Evolutionary conservation across 2,329 filamentous ascomycete genomes (phyloP), one percentile per base, ranked within the genome.

Genomic region (Acrocalymma vagum): DNA sequence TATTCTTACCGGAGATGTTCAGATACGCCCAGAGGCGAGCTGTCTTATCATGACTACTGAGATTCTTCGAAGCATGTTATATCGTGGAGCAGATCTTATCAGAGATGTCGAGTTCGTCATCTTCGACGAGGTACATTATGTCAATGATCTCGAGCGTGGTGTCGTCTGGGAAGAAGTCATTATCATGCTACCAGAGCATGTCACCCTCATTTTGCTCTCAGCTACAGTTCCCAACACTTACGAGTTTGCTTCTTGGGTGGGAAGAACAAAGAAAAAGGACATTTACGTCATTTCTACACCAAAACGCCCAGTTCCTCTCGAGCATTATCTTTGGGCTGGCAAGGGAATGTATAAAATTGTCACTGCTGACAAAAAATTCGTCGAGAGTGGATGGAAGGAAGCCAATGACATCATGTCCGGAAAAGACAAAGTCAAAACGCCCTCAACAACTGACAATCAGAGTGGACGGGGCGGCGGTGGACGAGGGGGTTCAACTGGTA

Each of bases 121-220:
- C 32, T 99, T 99, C 50, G 94, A 99, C 61, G 94, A 99, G 71
- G 94, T 99, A 2, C 94, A 99, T 72, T 99, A 99, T 65, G 93
- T 99, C 53, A 99, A 97, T 64, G 94, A 99, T 67, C 81, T 88
- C 17, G 94, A 97, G 69, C 83, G 94, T 72, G 94, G 94, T 62
- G 94, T 99, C 5, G 94, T 99, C 0, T 99, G 94, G 94, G 94
- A 99, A 71, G 94, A 99, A 71, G 94, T 99, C 60, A 99, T 99
- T 63, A 99, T 99, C 62, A 97, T 99, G 94, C 79, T 99, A 39
- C 94, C 94, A 0, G 92, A 96, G 66, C 94, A 99, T 72, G 90
- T 99, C 25, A 95, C 94, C 2, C 80, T 99, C 15, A 99, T 99
- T 55, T 77, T 97, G 2, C 80, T 99, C 3, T 99, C 94, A 4